A percentile compares a stretch with the other conserved stretches of the same genome.
These are phyloP conservation scores for Tillandsia leiboldiana DNA, from an alignment of 176 grass and related monocot genomes.

Conservation along the genomic window DNA sequence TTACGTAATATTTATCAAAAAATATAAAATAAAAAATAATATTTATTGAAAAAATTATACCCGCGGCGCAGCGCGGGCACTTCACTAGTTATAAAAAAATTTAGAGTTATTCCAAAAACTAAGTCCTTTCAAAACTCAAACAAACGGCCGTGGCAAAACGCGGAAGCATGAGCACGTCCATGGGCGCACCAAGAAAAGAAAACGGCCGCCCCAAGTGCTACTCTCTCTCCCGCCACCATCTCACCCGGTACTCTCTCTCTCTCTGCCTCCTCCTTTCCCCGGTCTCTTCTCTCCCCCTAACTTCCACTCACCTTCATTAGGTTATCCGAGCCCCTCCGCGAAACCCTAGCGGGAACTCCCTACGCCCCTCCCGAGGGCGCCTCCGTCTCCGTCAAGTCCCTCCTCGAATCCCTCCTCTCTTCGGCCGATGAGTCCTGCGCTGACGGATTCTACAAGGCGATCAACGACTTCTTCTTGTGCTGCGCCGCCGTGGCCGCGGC, in stretches of 20 bases:
- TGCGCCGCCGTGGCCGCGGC: constrained; percentile 34
- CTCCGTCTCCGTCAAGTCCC: constrained; percentile 42
- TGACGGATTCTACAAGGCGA: constrained; percentile 19
- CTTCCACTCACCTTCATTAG: neutral
- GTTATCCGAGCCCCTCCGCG: constrained; percentile 24
- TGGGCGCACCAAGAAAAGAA: neutral
- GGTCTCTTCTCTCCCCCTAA: neutral
- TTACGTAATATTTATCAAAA: no score
- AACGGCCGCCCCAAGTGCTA: neutral
- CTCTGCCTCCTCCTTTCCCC: neutral
- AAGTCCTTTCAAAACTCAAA: no score
- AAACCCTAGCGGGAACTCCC: constrained; percentile 33
- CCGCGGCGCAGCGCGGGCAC: no score
- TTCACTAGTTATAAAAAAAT: no score
- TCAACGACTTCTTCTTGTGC: constrained; percentile 43
- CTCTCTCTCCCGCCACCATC: constrained; percentile 6
- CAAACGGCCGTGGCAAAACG: no score
- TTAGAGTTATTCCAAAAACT: no score
- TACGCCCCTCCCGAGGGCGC: constrained; percentile 44
- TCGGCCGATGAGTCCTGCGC: neutral
- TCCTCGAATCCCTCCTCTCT: constrained; percentile 53
- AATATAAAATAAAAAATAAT: no score
- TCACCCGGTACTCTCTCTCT: constrained; percentile 14
- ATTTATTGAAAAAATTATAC: no score
- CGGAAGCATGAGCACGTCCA: neutral